Percentiles rank a stretch among this genome's conserved stretches.
phyloP scores from a whole-genome alignment of 1,284 basidiomycete genomes.

The Trichosporon asahii region DNA sequence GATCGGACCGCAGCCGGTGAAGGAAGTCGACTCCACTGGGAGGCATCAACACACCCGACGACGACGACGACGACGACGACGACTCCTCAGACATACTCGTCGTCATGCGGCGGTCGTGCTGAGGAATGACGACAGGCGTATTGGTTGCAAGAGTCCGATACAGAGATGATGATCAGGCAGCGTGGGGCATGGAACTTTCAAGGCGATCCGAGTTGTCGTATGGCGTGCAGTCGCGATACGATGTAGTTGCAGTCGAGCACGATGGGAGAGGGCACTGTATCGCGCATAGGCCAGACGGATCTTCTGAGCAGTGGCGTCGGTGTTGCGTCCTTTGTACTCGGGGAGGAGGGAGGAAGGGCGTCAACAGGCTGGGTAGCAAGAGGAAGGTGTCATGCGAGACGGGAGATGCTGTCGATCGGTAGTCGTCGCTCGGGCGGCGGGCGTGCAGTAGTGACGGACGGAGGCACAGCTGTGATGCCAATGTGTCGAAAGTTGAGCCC shows the following conservation, averaged over 20 bases:
- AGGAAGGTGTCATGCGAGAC: neutral
- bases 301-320: neutral
- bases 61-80: constrained; percentile 3
- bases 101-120: neutral
- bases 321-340: neutral
- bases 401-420: neutral
- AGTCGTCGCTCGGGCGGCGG: neutral
- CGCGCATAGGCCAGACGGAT: neutral
- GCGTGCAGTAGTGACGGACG: neutral
- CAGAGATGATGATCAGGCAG: neutral
- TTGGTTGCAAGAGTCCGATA: neutral
- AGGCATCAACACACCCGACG: neutral
- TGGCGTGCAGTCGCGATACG: neutral
- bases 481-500: neutral
- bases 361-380: neutral
- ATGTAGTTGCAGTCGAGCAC: neutral
- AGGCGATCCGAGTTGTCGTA: neutral
- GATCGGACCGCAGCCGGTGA: neutral
- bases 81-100: neutral
- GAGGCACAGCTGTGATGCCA: neutral
- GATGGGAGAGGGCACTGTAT: neutral
- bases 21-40: constrained; percentile 4
- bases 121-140: neutral
- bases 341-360: neutral
- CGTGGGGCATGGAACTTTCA: neutral